Evolutionary conservation across 306 rosid species (phyloP).

Genomic region (Corylus heterophylla): DNA sequence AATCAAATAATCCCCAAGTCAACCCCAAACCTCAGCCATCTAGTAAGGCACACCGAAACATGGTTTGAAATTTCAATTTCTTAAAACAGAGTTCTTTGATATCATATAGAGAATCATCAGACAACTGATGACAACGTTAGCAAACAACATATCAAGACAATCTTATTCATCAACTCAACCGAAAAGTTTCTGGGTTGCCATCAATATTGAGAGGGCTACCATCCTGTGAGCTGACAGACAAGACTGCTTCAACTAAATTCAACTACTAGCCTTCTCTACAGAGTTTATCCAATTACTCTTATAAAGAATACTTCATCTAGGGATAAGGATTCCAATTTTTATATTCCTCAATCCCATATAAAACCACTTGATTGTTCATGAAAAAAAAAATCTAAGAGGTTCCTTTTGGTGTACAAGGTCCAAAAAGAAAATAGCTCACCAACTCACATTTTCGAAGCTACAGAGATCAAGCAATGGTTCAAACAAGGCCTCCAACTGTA

Average conservation of each 20-base stretch:
- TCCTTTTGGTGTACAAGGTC: neutral
- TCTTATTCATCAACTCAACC: neutral
- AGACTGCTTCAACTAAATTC: neutral
- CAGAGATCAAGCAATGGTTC: constrained; percentile 79
- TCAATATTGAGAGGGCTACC: neutral
- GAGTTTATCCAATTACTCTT: neutral
- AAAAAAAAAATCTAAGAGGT: neutral
- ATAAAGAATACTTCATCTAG: neutral
- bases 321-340: neutral
- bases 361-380: neutral
- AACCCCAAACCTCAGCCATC: neutral
- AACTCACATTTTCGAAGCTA: constrained; percentile 69
- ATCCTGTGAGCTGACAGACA: neutral
- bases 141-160: neutral
- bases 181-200: neutral
- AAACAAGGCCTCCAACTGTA: constrained; percentile 57
- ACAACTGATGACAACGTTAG: neutral
- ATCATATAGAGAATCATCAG: neutral
- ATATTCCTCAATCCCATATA: neutral
- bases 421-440: neutral
- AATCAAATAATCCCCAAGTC: neutral
- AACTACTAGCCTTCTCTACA: neutral
- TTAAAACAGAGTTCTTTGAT: neutral
- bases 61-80: neutral
- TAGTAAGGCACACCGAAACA: neutral